Conservation (phyloP, 1,139 yeast species). For the Maudiozyma humilis region DNA sequence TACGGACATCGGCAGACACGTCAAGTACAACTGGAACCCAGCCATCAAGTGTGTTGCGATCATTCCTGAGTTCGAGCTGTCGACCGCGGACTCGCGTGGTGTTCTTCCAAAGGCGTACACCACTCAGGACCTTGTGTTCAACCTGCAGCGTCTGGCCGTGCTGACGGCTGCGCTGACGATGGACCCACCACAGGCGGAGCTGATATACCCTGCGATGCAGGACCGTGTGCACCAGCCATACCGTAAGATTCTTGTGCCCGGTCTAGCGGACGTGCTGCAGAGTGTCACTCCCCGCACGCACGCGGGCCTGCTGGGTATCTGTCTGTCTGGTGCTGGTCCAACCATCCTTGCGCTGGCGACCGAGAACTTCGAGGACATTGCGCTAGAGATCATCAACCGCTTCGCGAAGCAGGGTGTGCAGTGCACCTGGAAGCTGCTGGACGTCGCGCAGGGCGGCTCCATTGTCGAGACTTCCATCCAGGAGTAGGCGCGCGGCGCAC, state of each 20-base stretch:
- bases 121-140: constrained; percentile 80
- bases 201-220: constrained; percentile 92
- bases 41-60: constrained; percentile 81
- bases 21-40: constrained; percentile 75
- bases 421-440: constrained; percentile 77
- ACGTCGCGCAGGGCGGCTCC: constrained; percentile 86
- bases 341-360: constrained; percentile 92
- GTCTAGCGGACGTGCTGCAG: constrained; percentile 71
- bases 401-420: constrained; percentile 59
- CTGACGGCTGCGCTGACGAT: constrained; percentile 76
- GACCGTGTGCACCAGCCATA: constrained; percentile 95
- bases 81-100: constrained; percentile 84
- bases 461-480: constrained; percentile 25
- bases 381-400: constrained; percentile 60
- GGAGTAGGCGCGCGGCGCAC: neutral
- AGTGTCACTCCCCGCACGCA: constrained; percentile 74
- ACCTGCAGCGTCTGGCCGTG: constrained; percentile 69
- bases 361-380: constrained; percentile 75
- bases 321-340: constrained; percentile 97
- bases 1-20: constrained; percentile 76
- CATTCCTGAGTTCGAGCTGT: constrained; percentile 88
- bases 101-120: constrained; percentile 77
- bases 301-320: constrained; percentile 84
- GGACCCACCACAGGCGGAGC: constrained; percentile 69
- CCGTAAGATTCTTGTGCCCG: constrained; percentile 84